A percentile compares a stretch with the other conserved stretches of the same genome.
phyloP scores from a whole-genome alignment of 441 rosid genomes.

The Corymbia calophylla region DNA sequence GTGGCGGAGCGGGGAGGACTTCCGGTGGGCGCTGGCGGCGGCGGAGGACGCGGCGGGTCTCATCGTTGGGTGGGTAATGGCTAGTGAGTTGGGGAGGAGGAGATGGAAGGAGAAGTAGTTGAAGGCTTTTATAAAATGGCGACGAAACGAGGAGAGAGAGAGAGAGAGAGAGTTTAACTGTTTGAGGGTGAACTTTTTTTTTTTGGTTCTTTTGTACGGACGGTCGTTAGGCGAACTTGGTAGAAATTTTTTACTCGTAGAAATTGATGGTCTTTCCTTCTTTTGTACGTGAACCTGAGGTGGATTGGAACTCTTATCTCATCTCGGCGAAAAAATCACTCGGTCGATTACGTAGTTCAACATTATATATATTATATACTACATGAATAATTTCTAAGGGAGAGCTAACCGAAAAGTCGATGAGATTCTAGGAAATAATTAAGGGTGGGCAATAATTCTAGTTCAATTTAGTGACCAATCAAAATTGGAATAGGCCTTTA shows the following conservation, averaged over 20 bases:
- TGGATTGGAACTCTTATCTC: neutral
- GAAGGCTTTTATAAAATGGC: neutral
- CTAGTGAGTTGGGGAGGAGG: neutral
- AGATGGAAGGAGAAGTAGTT: neutral
- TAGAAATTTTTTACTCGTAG: neutral
- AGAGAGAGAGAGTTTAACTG: neutral
- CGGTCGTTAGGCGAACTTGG: neutral
- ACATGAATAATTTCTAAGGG: neutral
- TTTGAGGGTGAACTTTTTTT: neutral
- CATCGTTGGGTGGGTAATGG: neutral
- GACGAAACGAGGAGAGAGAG: neutral
- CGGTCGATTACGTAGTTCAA: neutral
- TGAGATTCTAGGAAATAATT: neutral
- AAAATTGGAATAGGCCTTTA: neutral
- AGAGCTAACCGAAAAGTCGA: neutral
- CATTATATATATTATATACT: neutral
- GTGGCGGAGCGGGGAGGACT: neutral
- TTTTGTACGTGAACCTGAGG: neutral
- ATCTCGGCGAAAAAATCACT: too few species aligned
- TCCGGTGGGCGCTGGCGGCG: slow-evolving; percentile 5
- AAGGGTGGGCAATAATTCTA: neutral
- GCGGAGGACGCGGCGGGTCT: slow-evolving; percentile 10
- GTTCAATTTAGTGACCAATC: neutral
- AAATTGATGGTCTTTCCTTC: neutral
- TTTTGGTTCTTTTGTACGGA: neutral